These are phyloP conservation scores for Allium fistulosum DNA, from an alignment of 106 monocot species.

Conservation along the genomic window DNA sequence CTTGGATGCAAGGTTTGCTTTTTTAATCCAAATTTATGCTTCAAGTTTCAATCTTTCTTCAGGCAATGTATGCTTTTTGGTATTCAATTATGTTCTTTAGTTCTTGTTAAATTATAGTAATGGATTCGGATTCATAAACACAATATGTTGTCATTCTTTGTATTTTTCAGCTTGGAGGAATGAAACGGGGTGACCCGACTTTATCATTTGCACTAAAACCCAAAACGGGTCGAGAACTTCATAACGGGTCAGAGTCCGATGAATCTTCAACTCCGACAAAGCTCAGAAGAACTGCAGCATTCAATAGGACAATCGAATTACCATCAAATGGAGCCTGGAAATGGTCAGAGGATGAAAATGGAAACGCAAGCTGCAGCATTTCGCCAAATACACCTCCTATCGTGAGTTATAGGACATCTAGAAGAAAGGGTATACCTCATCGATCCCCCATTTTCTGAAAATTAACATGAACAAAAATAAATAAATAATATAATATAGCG, in stretches of 20 bases:
- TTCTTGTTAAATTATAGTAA: neutral
- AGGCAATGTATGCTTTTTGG: neutral
- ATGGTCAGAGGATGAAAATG: constrained; percentile 22
- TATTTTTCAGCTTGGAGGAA: constrained; percentile 66
- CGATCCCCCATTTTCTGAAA: constrained; percentile 56
- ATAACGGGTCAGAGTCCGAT: constrained; percentile 31
- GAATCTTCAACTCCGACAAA: constrained; percentile 38
- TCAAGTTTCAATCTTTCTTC: neutral
- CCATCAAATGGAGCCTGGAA: neutral
- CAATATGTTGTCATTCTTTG: neutral
- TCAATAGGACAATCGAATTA: constrained; percentile 12
- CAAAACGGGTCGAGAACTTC: constrained; percentile 9
- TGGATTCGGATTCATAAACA: neutral
- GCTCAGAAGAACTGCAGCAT: constrained; percentile 24
- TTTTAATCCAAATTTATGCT: neutral
- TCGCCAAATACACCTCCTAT: constrained; percentile 80
- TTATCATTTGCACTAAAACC: constrained; percentile 41
- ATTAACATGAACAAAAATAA: neutral
- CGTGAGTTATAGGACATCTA: constrained; percentile 49
- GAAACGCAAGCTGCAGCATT: constrained; percentile 23
- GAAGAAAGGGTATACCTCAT: constrained; percentile 91
- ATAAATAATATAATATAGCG: constrained; percentile 1
- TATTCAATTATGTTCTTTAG: neutral
- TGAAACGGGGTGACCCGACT: constrained; percentile 54
- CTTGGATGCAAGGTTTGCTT: constrained; percentile 76